Percentiles rank a stretch among this genome's conserved stretches.
These are phyloP conservation scores for Avena eriantha DNA, from an alignment of 176 grass and related monocot genomes.

Conservation along the genomic window DNA sequence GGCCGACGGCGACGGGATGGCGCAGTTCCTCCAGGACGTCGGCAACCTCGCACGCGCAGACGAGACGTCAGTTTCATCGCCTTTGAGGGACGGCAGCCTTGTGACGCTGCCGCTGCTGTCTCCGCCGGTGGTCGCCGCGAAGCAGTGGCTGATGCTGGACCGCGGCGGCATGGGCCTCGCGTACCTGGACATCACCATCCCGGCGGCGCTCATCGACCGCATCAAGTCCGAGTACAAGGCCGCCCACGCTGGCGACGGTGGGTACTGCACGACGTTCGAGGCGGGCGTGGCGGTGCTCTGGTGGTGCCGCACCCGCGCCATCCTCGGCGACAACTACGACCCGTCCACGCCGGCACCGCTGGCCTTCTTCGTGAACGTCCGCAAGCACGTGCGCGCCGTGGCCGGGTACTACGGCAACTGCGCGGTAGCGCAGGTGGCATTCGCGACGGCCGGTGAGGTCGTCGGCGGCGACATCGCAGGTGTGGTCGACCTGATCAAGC, in stretches of 20 bases:
- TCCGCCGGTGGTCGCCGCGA: neutral
- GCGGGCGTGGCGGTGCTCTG: conserved; percentile 37
- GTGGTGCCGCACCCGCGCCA: conserved; percentile 41
- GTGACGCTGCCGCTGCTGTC: conserved; percentile 6
- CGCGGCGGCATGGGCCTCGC: neutral
- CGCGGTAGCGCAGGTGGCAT: neutral
- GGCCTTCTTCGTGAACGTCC: conserved; percentile 43
- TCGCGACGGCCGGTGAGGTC: neutral
- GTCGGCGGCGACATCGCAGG: neutral
- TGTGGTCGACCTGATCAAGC: conserved; percentile 1
- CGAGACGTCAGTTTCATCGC: neutral
- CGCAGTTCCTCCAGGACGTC: conserved; percentile 39
- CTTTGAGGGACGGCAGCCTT: neutral
- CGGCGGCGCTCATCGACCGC: conserved; percentile 25
- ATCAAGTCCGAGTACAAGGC: conserved; percentile 7
- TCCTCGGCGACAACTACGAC: neutral
- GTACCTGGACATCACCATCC: conserved; percentile 32
- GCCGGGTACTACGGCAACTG: conserved; percentile 57
- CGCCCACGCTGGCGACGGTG: neutral
- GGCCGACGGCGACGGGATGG: conserved; percentile 18
- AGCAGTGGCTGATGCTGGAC: conserved; percentile 24
- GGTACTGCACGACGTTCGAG: conserved; percentile 45
- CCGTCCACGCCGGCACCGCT: conserved; percentile 2
- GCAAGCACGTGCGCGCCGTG: conserved; percentile 1
- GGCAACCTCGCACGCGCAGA: conserved; percentile 21